Percentiles rank a stretch among this genome's conserved stretches.
These are phyloP conservation scores for Umbelopsis vinacea DNA, from an alignment of 192 early-diverging fungal species.

Conservation along the genomic window DNA sequence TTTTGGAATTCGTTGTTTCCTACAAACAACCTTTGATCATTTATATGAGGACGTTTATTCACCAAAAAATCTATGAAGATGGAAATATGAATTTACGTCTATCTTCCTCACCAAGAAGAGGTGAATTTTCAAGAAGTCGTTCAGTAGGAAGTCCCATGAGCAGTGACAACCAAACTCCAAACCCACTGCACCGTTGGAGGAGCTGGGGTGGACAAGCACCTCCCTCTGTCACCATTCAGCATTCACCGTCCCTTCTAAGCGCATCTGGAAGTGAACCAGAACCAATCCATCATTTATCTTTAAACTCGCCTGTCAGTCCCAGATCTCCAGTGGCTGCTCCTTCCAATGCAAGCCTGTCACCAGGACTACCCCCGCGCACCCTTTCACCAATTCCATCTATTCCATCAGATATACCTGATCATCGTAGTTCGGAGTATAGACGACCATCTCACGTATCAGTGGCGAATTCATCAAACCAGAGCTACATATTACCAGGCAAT, in stretches of 20 bases:
- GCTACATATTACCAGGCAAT: constrained; percentile 5
- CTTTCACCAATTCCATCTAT: background rate
- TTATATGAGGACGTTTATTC: constrained; percentile 48
- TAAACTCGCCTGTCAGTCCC: background rate
- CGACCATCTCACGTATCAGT: background rate
- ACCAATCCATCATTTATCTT: background rate
- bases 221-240: constrained; percentile 9
- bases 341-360: background rate
- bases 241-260: constrained; percentile 5
- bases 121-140: background rate
- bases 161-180: constrained; percentile 23
- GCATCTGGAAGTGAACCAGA: background rate
- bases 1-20: constrained; percentile 55
- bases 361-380: background rate
- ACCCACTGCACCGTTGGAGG: constrained; percentile 41
- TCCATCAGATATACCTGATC: background rate
- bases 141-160: constrained; percentile 28
- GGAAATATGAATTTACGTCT: constrained; percentile 16
- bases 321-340: background rate
- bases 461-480: background rate
- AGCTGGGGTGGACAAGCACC: constrained; percentile 48
- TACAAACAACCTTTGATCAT: constrained; percentile 53
- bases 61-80: constrained; percentile 43
- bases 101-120: constrained; percentile 20
- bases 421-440: background rate